These are phyloP conservation scores for Melanomma pulvis-pyrius DNA, from an alignment of 495 filamentous ascomycete species.

Conservation along the genomic window DNA sequence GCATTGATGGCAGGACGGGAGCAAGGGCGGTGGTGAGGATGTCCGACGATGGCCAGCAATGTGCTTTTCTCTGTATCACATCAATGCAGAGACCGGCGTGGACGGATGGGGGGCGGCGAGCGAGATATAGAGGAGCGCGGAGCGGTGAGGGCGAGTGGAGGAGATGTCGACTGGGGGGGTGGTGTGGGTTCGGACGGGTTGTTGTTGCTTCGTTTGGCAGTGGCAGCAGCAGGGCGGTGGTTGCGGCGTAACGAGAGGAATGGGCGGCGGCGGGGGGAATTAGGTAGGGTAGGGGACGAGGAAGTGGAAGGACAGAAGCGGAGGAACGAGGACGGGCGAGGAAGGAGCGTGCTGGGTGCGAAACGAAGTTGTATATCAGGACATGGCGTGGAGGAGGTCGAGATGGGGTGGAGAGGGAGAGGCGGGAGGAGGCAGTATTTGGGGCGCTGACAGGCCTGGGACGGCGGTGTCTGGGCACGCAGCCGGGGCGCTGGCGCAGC, in stretches of 20 bases:
- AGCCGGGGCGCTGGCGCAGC: background rate
- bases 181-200: background rate
- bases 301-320: background rate
- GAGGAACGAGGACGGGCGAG: conserved; percentile 5
- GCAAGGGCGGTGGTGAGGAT: conserved; percentile 6
- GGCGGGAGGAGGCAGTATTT: conserved; percentile 4
- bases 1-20: conserved; percentile 28
- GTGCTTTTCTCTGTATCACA: conserved; percentile 24
- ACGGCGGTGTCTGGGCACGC: background rate
- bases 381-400: conserved; percentile 9
- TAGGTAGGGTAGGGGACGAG: background rate
- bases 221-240: conserved; percentile 13
- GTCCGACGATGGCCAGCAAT: conserved; percentile 28
- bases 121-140: conserved; percentile 11
- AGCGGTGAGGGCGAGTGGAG: conserved; percentile 5
- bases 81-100: conserved; percentile 33
- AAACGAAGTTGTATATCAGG: conserved; percentile 6
- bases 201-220: conserved; percentile 14
- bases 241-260: conserved; percentile 29
- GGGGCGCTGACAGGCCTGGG: background rate
- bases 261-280: conserved; percentile 12
- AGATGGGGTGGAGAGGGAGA: background rate
- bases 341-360: conserved; percentile 9
- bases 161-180: conserved; percentile 7
- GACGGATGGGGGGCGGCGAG: conserved; percentile 28